A percentile compares a stretch with the other conserved stretches of the same genome.
These are phyloP conservation scores for Alternaria conjuncta DNA, from an alignment of 2,329 filamentous ascomycete species.

Conservation along the genomic window DNA sequence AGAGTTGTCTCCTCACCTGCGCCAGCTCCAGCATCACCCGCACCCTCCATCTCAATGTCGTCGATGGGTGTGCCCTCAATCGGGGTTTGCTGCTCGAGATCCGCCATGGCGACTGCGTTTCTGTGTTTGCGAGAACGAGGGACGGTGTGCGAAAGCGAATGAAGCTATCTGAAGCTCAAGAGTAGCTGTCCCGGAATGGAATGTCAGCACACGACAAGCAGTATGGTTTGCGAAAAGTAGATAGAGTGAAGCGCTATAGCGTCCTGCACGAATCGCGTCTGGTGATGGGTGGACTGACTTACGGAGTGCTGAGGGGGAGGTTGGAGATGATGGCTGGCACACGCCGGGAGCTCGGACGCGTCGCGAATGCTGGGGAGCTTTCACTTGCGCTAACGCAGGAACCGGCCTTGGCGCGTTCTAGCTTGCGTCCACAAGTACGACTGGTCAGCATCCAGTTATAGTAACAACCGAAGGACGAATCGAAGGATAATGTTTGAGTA, in stretches of 20 bases:
- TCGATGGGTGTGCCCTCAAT: slow-evolving; percentile 41
- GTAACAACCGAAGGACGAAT: neutral
- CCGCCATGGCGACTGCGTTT: slow-evolving; percentile 32
- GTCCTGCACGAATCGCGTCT: neutral
- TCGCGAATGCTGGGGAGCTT: neutral
- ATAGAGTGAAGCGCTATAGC: neutral
- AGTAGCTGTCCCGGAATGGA: neutral
- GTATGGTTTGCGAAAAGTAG: neutral
- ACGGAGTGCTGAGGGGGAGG: neutral
- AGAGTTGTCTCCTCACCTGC: slow-evolving; percentile 39
- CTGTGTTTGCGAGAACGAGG: neutral
- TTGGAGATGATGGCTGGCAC: neutral
- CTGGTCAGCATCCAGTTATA: neutral
- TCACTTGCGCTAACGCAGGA: slow-evolving; percentile 17
- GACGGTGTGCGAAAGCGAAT: neutral
- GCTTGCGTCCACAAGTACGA: neutral
- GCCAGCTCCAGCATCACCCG: slow-evolving; percentile 16
- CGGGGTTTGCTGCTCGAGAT: slow-evolving; percentile 37
- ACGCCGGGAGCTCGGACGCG: slow-evolving; percentile 4
- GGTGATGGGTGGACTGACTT: neutral
- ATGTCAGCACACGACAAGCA: neutral
- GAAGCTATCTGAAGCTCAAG: neutral
- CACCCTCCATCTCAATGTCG: slow-evolving; percentile 59
- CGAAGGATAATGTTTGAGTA: neutral
- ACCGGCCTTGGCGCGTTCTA: neutral